Percentiles rank a stretch among this genome's conserved stretches.
Conservation (phyloP, 345 rosid species). For the Salix viminalis region DNA sequence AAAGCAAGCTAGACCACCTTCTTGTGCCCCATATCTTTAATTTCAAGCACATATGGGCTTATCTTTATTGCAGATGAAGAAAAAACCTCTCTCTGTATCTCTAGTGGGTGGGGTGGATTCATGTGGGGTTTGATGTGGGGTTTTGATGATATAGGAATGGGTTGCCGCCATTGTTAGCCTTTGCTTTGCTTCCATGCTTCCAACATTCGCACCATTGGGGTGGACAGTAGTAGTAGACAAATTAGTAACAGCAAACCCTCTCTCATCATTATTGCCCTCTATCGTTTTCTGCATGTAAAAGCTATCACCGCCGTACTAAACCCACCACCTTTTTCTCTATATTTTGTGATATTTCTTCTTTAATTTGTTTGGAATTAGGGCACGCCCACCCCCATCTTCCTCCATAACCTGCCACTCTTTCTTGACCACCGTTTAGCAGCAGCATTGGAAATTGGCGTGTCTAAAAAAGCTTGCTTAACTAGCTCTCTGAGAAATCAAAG, state of each 20-base stretch:
- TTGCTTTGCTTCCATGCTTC: constrained; percentile 76
- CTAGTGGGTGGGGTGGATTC: constrained; percentile 8
- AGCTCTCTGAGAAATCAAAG: no score
- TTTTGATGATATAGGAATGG: constrained; percentile 26
- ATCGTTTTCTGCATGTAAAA: constrained; percentile 36
- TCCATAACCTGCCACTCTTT: no score
- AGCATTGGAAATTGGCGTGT: no score
- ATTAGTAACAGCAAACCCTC: constrained; percentile 18
- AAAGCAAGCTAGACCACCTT: not conserved
- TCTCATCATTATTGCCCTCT: constrained; percentile 29
- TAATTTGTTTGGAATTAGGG: not conserved
- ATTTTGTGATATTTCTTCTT: not conserved
- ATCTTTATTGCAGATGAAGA: not conserved
- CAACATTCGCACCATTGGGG: constrained; percentile 61
- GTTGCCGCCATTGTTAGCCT: constrained; percentile 65
- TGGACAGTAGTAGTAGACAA: constrained; percentile 31
- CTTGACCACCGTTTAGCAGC: no score
- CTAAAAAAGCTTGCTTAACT: no score
- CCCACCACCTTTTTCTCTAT: not conserved
- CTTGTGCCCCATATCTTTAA: not conserved
- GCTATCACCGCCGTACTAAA: constrained; percentile 9
- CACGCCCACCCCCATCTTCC: no score
- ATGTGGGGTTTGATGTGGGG: constrained; percentile 16
- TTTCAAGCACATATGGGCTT: not conserved
- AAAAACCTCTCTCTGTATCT: constrained; percentile 4